phyloP scores from a whole-genome alignment of 2,329 filamentous ascomycete genomes.

The Cladosporium sp. region DNA sequence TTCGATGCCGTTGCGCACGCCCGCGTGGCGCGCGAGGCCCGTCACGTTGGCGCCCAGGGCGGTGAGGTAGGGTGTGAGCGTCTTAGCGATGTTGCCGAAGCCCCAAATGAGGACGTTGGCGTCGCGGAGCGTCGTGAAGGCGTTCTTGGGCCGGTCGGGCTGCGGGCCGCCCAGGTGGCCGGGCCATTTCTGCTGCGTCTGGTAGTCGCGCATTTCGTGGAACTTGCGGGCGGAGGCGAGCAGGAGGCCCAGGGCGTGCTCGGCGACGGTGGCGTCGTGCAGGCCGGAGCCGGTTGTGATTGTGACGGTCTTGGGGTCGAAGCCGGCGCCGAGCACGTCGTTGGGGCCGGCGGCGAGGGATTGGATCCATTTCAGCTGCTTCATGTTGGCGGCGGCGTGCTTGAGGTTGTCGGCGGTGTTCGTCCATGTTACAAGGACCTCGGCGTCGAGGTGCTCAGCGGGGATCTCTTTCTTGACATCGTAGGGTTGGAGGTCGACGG shows the following conservation, averaged over 20 bases:
- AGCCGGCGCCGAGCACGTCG: slow-evolving; percentile 57
- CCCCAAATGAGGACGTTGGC: slow-evolving; percentile 58
- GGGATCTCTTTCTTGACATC: slow-evolving; percentile 53
- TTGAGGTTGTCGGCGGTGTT: slow-evolving; percentile 54
- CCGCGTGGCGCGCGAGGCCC: slow-evolving; percentile 51
- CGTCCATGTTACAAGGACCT: slow-evolving; percentile 56
- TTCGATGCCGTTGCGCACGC: slow-evolving; percentile 54
- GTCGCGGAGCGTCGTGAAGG: slow-evolving; percentile 55
- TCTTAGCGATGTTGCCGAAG: slow-evolving; percentile 61
- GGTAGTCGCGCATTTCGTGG: slow-evolving; percentile 58
- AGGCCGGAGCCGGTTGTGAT: slow-evolving; percentile 58
- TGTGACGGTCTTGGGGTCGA: slow-evolving; percentile 45
- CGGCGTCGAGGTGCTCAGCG: slow-evolving; percentile 52
- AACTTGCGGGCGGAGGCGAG: slow-evolving; percentile 52
- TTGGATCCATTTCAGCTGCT: slow-evolving; percentile 59
- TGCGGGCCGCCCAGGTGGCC: slow-evolving; percentile 56
- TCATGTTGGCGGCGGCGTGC: slow-evolving; percentile 51
- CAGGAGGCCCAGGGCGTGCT: slow-evolving; percentile 56
- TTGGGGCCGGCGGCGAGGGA: slow-evolving; percentile 61
- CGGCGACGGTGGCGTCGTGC: slow-evolving; percentile 59
- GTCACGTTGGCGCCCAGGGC: slow-evolving; percentile 52
- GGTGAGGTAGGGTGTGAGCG: slow-evolving; percentile 49
- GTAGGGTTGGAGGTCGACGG: slow-evolving; percentile 53
- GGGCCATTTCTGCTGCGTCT: slow-evolving; percentile 53
- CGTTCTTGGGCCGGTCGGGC: slow-evolving; percentile 50